phyloP scores from a whole-genome alignment of 148 eudicot genomes.

The Rhododendron williamsianum region DNA sequence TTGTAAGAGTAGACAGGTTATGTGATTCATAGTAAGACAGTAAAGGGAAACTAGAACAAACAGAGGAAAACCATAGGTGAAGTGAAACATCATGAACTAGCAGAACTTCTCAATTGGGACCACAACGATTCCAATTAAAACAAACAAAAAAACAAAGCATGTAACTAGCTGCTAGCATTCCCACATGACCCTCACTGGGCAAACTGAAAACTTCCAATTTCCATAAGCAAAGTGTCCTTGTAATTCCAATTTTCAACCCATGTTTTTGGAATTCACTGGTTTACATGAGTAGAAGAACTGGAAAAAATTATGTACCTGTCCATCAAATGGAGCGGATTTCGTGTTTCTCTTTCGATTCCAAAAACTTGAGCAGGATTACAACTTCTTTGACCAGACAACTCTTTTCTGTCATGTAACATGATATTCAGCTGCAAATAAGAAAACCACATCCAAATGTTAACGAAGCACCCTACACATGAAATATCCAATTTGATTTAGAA shows the following conservation, averaged over 20 bases:
- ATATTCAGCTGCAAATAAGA: constrained; percentile 32
- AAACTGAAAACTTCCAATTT: background rate
- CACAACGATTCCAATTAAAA: background rate
- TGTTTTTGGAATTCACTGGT: background rate
- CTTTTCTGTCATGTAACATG: constrained; percentile 35
- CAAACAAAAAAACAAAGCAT: background rate
- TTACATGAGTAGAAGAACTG: background rate
- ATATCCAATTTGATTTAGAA: background rate
- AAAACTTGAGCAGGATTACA: constrained; percentile 25
- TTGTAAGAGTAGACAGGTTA: background rate
- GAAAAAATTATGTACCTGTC: constrained; percentile 13
- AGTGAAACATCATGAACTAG: background rate
- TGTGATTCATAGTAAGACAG: background rate
- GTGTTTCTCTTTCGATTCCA: constrained; percentile 10
- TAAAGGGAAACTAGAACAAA: background rate
- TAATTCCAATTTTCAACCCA: background rate
- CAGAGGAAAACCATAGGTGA: background rate
- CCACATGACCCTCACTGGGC: background rate
- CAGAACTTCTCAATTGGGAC: background rate
- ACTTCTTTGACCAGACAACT: constrained; percentile 40
- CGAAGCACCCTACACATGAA: background rate
- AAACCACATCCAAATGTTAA: constrained; percentile 2
- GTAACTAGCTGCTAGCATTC: background rate
- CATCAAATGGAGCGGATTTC: background rate
- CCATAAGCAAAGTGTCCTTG: background rate